Conservation (phyloP, 441 rosid species). For the Jatropha podagrica region DNA sequence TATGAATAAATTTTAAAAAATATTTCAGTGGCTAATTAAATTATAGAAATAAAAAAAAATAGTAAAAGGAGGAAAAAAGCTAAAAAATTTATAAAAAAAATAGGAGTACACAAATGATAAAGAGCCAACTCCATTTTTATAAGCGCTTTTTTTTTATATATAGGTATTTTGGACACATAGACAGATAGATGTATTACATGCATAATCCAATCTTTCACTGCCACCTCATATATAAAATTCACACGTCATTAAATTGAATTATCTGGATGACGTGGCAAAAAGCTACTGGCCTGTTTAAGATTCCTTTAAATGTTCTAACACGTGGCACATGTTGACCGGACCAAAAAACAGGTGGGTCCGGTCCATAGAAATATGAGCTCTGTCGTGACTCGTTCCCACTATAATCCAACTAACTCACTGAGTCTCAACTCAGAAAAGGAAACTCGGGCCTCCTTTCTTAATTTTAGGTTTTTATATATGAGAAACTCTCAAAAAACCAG, state of each 20-base stretch:
- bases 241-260: not conserved
- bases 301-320: not conserved
- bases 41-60: too few species aligned
- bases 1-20: too few species aligned
- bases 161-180: too few species aligned
- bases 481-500: not conserved
- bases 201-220: not conserved
- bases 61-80: too few species aligned
- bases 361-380: not conserved
- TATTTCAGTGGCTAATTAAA: too few species aligned
- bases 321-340: constrained; percentile 12
- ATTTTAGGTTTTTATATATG: constrained; percentile 28
- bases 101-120: too few species aligned
- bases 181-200: too few species aligned
- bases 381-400: not conserved
- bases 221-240: not conserved
- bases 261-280: not conserved
- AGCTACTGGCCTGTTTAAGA: not conserved
- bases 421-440: constrained; percentile 1
- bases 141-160: too few species aligned
- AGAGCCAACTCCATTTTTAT: too few species aligned
- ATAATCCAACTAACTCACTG: constrained; percentile 9
- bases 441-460: not conserved
- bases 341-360: not conserved
- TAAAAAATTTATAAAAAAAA: too few species aligned